Base-by-base conservation (phyloP, 176 grass and related monocot species). In the Zizania latifolia region DNA sequence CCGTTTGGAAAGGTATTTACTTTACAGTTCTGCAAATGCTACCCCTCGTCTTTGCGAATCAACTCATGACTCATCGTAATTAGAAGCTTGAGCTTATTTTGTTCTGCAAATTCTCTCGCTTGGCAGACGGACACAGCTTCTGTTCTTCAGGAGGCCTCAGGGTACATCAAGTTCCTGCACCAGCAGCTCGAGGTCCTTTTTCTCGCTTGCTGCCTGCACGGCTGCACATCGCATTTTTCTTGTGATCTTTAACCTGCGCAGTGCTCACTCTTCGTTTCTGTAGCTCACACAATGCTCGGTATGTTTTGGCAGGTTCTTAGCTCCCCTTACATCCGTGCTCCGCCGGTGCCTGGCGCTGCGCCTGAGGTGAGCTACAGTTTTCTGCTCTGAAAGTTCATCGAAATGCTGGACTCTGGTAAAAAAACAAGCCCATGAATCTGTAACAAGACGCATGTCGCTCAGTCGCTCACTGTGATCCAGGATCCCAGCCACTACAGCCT, bases 141-240 rank as follows among this genome's bases (percentile, higher is more conserved):
- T 14, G 95, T 98, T 76, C 89, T 98, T 60, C 76, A 89, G 71
- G 95, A 98, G 63, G 91, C 95, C 1, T 89, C 91, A 26, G 95
- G 74, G 4, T 98, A 98, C 63, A 94, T 98, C 78, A 92, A 90
- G 62, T 98, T 98, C 78, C 46, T 98, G 65, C 95, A 98, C 82
- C 89, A 98, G 71, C 95, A 98, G 30, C 84, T 98, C 68, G 78
- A 98, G 95, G 95, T 97, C 51, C 4, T 38, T 51, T 4, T 41
- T 64, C 23, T 81, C 19, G 1, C 10, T 65, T 12, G 4, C 28
- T n/a, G n/a, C n/a, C n/a, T n/a, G n/a, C n/a, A n/a, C n/a, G n/a
- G n/a, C n/a, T 13, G 1, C 14, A 4, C 21, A 29, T 51, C 17
- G 6, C 41, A 57, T 43, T 43, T 53, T 22, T 17, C n/a, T 2